These are phyloP conservation scores for Xylaria sp. DNA, from an alignment of 2,329 filamentous ascomycete genomes.

Conservation along the genomic window DNA sequence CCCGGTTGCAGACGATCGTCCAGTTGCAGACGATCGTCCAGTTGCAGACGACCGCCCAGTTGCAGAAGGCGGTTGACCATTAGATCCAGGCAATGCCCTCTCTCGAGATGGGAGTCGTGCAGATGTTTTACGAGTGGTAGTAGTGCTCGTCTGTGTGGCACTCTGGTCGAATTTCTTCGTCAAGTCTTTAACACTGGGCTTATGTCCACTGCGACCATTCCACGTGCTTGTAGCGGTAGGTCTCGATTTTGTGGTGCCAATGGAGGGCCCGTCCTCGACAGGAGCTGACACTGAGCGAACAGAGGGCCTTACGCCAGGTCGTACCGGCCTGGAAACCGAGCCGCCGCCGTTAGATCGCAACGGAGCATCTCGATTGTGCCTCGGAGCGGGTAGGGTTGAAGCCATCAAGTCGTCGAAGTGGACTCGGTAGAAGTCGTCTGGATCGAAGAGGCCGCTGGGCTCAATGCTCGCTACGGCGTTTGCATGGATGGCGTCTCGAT, in stretches of 20 bases:
- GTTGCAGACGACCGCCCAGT: slow-evolving; percentile 3
- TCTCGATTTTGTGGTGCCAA: slow-evolving; percentile 48
- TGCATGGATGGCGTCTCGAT: slow-evolving; percentile 54
- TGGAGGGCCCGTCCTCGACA: slow-evolving; percentile 57
- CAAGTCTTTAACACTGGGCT: slow-evolving; percentile 83
- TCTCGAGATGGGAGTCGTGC: slow-evolving; percentile 29
- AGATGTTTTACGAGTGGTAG: slow-evolving; percentile 51
- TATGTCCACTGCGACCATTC: slow-evolving; percentile 51
- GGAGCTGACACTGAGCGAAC: slow-evolving; percentile 68
- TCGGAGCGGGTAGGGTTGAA: slow-evolving; percentile 53
- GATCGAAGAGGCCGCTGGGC: slow-evolving; percentile 59
- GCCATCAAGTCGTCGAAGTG: slow-evolving; percentile 59
- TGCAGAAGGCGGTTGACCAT: slow-evolving; percentile 56
- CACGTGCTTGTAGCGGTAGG: slow-evolving; percentile 45
- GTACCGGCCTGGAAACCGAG: slow-evolving; percentile 59
- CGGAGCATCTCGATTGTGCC: slow-evolving; percentile 56
- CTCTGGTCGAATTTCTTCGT: slow-evolving; percentile 82
- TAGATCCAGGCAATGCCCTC: slow-evolving; percentile 40
- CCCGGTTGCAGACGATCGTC: too few relatives aligned
- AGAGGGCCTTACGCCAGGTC: slow-evolving; percentile 56
- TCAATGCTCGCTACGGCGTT: slow-evolving; percentile 52
- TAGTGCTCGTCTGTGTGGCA: slow-evolving; percentile 47
- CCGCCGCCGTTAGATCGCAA: slow-evolving; percentile 64
- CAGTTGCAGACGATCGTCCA: slow-evolving; percentile 48
- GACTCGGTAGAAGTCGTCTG: slow-evolving; percentile 67